A percentile compares a stretch with the other conserved stretches of the same genome.
phyloP scores from a whole-genome alignment of 2,329 filamentous ascomycete genomes.

The Drechslerella stenobrocha region DNA sequence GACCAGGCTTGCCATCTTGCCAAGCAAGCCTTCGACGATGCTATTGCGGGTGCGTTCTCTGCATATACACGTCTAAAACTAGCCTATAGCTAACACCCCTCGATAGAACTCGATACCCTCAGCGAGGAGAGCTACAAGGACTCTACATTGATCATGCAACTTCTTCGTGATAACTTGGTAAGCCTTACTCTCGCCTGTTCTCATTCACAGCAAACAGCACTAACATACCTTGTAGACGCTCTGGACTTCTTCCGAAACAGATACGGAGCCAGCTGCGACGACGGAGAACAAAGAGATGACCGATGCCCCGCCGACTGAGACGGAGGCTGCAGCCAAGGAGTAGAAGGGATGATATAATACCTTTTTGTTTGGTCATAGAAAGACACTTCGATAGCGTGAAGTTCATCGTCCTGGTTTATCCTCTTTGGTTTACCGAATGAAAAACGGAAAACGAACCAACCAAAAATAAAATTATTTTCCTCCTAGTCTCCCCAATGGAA shows the following conservation, averaged over 20 bases:
- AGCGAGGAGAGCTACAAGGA: slow-evolving; percentile 98
- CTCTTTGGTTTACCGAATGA: slow-evolving; percentile 47
- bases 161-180: slow-evolving; percentile 88
- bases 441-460: slow-evolving; percentile 24
- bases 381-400: slow-evolving; percentile 51
- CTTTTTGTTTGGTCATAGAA: slow-evolving; percentile 50
- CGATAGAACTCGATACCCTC: slow-evolving; percentile 80
- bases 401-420: slow-evolving; percentile 32
- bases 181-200: not conserved
- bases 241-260: slow-evolving; percentile 98
- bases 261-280: slow-evolving; percentile 65
- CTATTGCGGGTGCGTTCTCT: slow-evolving; percentile 69
- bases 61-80: not conserved
- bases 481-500: slow-evolving; percentile 3
- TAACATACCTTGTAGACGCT: slow-evolving; percentile 70
- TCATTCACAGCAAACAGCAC: slow-evolving; percentile 1
- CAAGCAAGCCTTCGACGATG: slow-evolving; percentile 98
- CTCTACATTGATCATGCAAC: slow-evolving; percentile 99
- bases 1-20: slow-evolving; percentile 97
- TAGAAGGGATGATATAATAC: slow-evolving; percentile 35
- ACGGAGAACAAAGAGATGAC: slow-evolving; percentile 62
- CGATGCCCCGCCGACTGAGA: slow-evolving; percentile 60
- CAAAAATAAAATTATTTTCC: slow-evolving; percentile 20
- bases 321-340: slow-evolving; percentile 59
- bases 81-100: slow-evolving; percentile 41